Base-by-base conservation (phyloP, 2,329 filamentous ascomycete species). In the Cephalotrichum gorgonifer region DNA sequence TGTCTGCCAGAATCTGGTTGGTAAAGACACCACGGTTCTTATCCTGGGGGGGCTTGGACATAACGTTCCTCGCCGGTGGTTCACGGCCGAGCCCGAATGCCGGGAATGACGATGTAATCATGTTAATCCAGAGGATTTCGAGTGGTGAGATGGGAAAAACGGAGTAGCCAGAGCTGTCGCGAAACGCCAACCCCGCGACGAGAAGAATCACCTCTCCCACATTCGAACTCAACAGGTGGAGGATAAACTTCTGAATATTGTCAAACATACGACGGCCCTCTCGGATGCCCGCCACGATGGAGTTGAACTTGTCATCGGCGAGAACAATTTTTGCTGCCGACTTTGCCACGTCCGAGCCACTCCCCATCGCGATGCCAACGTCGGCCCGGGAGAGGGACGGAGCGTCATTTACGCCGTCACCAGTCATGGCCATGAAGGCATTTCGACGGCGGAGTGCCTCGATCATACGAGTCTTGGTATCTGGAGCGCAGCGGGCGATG, bases 61-160 rank as follows among this genome's bases (percentile, higher is more conserved):
- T 88, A 53, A 95, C 83, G 60, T 91, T 85, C 2, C 78, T 75
- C 0, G 83, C 79, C 0, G 87, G 86, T 42, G 75, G 69, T 64
- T 95, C 88, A 56, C 88, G 84, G 20, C 88, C 88, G 1, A 95
- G 78, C 41, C 88, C 89, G 70, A 95, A 93, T 51, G 90, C 89
- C 1, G 88, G 88, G 63, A 93, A 81, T 1, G 84, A 86, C 38
- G 86, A 91, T 0, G 89, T 95, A 49, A 93, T 78, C 85, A 95
- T 91, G 65, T 95, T 95, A 63, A 95, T 88, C 88, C 88, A 95
- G 51, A 95, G 77, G 54, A 95, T 91, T 58, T 95, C 83, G 11
- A 95, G 80, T 1, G 89, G 88, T 0, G 86, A 81, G 42, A 95
- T 78, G 4, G 88, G 89, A 64, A 94, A 95, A 9, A 95, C 88